A percentile compares a stretch with the other conserved stretches of the same genome.
phyloP scores from a whole-genome alignment of 2,329 filamentous ascomycete genomes.

The Sporothrix brunneoviolacea region DNA sequence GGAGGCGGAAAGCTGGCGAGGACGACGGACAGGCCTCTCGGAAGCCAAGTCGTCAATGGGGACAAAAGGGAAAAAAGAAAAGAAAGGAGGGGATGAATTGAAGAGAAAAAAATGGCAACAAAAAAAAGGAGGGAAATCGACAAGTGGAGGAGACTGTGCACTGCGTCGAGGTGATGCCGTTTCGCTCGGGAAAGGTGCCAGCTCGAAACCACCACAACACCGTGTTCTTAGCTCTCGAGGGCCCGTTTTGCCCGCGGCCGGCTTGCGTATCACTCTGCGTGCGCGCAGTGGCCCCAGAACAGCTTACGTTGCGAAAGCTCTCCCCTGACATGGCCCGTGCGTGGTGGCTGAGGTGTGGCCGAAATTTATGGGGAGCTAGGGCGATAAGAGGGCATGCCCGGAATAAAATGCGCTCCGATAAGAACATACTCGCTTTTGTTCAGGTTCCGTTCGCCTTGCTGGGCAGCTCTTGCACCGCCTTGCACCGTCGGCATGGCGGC shows the following conservation, averaged over 20 bases:
- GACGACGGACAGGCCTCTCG: conserved; percentile 17
- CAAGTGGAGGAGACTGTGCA: background rate
- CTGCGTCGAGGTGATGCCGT: background rate
- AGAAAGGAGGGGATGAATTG: conserved; percentile 1
- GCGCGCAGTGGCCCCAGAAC: conserved; percentile 14
- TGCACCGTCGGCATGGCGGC: too few species aligned
- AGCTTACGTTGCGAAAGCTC: conserved; percentile 32
- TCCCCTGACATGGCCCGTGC: conserved; percentile 15
- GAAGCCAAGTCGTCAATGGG: conserved; percentile 18
- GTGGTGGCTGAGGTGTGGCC: too few species aligned
- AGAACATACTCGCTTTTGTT: too few species aligned
- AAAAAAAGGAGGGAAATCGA: background rate
- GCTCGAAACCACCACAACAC: conserved; percentile 23
- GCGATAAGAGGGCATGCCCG: too few species aligned
- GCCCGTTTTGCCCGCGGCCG: too few species aligned
- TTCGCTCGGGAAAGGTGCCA: conserved; percentile 3
- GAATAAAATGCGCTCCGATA: too few species aligned
- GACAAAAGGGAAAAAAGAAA: conserved; percentile 6
- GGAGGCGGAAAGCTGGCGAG: conserved; percentile 14
- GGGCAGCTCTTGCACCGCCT: too few species aligned
- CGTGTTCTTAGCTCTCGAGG: conserved; percentile 25
- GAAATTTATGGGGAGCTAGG: too few species aligned
- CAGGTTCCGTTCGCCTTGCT: too few species aligned
- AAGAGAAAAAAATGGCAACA: background rate
- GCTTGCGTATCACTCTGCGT: conserved; percentile 19